Evolutionary conservation across 768 basidiomycete genomes (phyloP).

Genomic region (Sutorius australiensis): DNA sequence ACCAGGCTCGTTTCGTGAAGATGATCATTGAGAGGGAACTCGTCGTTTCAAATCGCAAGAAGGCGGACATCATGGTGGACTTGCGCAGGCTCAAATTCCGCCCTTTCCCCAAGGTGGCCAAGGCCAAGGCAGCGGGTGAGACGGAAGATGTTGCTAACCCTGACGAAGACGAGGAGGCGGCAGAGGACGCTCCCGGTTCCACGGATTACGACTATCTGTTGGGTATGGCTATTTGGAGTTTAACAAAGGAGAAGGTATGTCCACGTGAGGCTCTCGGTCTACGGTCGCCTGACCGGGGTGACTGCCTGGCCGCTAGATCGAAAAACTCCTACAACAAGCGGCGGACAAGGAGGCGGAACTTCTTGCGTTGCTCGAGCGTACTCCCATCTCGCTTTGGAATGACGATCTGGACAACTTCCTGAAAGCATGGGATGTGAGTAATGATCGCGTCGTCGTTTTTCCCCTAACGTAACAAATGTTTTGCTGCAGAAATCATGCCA

Average conservation of each 20-base stretch:
- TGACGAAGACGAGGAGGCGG: constrained; percentile 47
- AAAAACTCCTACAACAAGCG: constrained; percentile 56
- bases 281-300: constrained; percentile 4
- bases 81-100: constrained; percentile 80
- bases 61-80: constrained; percentile 79
- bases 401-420: constrained; percentile 82
- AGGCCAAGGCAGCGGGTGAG: constrained; percentile 66
- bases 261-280: background rate
- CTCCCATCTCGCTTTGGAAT: constrained; percentile 86
- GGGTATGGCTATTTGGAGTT: constrained; percentile 91
- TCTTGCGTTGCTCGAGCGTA: constrained; percentile 67
- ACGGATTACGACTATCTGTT: constrained; percentile 91
- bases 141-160: constrained; percentile 54
- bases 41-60: constrained; percentile 82
- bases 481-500: constrained; percentile 36
- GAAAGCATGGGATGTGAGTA: constrained; percentile 76
- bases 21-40: constrained; percentile 91
- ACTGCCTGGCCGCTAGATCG: constrained; percentile 51
- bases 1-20: constrained; percentile 94
- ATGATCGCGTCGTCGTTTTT: background rate
- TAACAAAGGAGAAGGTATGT: constrained; percentile 87
- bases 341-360: constrained; percentile 79
- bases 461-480: background rate
- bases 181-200: constrained; percentile 35
- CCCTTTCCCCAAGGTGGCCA: constrained; percentile 81